These are phyloP conservation scores for Dictyostelium intermedium DNA, from an alignment of 78 protist species.

Conservation along the genomic window DNA sequence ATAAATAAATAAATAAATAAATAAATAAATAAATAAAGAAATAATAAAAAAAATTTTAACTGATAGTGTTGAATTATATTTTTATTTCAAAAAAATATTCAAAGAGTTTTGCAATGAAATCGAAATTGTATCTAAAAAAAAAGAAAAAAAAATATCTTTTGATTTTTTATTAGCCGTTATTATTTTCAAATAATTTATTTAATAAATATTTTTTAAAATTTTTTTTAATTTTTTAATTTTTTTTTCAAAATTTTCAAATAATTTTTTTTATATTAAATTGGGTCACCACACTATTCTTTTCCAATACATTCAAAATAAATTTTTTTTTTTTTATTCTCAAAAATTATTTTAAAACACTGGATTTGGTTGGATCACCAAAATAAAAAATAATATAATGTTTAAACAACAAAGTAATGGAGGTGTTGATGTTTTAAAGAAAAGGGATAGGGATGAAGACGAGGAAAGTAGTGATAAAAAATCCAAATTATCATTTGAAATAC, in stretches of 20 bases:
- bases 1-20: too few species aligned
- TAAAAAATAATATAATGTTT: not conserved
- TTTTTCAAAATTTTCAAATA: not conserved
- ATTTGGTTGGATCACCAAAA: too few species aligned
- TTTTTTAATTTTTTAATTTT: too few species aligned
- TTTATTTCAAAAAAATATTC: too few species aligned
- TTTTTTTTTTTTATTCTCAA: too few species aligned
- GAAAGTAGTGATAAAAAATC: not conserved
- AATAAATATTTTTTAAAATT: too few species aligned
- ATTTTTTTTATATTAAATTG: not conserved
- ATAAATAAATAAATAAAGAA: too few species aligned
- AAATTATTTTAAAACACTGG: too few species aligned
- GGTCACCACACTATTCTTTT: too few species aligned
- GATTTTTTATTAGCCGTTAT: not conserved
- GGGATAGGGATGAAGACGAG: not conserved
- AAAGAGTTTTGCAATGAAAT: not conserved
- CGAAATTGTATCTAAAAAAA: not conserved
- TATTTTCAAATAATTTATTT: not conserved
- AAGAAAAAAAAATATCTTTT: not conserved
- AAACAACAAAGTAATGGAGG: conserved; percentile 2
- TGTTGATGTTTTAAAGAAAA: not conserved
- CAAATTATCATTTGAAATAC: not conserved
- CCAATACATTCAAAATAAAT: too few species aligned
- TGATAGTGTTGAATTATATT: too few species aligned
- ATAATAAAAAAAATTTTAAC: too few species aligned